Evolutionary conservation across 495 filamentous ascomycete genomes (phyloP).

Genomic region (Parathielavia hyrcaniae): DNA sequence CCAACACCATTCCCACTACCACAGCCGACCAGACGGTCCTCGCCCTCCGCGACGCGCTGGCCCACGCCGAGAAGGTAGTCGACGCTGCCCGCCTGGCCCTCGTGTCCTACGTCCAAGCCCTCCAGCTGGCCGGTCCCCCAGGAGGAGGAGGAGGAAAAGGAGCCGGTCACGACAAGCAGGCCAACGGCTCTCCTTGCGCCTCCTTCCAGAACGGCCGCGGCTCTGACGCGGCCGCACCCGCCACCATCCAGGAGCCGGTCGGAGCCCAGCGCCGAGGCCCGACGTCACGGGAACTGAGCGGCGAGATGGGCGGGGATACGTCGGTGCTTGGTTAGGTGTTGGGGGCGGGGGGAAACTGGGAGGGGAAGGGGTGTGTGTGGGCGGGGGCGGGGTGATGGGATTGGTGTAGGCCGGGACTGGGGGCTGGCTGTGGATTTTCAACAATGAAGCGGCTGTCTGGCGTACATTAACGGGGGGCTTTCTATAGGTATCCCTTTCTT

Average conservation of each 20-base stretch:
- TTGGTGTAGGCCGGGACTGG: background rate
- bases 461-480: background rate
- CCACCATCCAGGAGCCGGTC: constrained; percentile 8
- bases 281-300: constrained; percentile 46
- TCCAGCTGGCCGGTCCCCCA: constrained; percentile 5
- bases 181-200: background rate
- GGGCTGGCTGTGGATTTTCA: constrained; percentile 8
- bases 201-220: background rate
- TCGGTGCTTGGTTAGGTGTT: constrained; percentile 3
- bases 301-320: constrained; percentile 53
- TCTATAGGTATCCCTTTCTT: background rate
- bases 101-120: constrained; percentile 26
- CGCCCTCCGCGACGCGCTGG: constrained; percentile 32
- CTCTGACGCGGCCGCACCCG: background rate
- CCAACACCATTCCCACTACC: background rate
- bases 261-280: constrained; percentile 35
- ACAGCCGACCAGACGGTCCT: constrained; percentile 22
- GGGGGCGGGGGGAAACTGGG: too few species aligned
- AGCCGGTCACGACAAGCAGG: background rate
- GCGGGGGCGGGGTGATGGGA: too few species aligned
- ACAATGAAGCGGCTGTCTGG: constrained; percentile 3
- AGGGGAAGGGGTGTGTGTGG: background rate
- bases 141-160: too few species aligned
- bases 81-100: constrained; percentile 34
- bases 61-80: constrained; percentile 38